These are phyloP conservation scores for Neckera pumila DNA, from an alignment of 225 moss, liverwort and hornwort species.

Conservation along the genomic window DNA sequence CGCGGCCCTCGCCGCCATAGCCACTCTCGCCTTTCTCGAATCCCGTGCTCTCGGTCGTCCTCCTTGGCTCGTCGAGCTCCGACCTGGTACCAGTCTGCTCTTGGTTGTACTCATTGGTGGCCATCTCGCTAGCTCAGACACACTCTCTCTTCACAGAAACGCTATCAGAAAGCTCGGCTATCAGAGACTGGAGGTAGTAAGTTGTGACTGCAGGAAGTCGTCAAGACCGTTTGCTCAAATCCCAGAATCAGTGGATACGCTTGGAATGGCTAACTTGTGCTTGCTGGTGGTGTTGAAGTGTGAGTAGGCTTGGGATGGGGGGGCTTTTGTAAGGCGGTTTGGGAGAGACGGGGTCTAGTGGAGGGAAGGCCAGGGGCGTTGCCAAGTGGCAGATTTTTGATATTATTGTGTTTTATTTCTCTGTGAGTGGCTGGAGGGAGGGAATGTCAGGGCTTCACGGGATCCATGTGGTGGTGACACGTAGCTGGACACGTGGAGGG, in stretches of 20 bases:
- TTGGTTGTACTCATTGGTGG: not conserved
- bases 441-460: not conserved
- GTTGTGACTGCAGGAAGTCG: not conserved
- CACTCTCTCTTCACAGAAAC: not conserved
- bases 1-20: not conserved
- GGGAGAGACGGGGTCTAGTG: not conserved
- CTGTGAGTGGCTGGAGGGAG: not conserved
- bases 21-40: not conserved
- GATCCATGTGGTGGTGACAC: not conserved
- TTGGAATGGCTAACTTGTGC: not conserved
- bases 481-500: not conserved
- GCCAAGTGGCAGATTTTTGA: not conserved
- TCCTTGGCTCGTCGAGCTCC: constrained; percentile 21
- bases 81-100: not conserved
- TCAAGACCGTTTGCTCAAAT: no score
- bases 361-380: not conserved
- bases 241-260: no score
- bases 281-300: not conserved
- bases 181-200: not conserved
- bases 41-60: not conserved
- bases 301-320: no score
- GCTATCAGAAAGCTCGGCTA: not conserved
- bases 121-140: not conserved
- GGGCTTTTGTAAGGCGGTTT: not conserved
- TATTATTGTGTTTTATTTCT: not conserved